Conservation (phyloP, 2,329 filamentous ascomycete species). For the Cryoendolithus antarcticus region DNA sequence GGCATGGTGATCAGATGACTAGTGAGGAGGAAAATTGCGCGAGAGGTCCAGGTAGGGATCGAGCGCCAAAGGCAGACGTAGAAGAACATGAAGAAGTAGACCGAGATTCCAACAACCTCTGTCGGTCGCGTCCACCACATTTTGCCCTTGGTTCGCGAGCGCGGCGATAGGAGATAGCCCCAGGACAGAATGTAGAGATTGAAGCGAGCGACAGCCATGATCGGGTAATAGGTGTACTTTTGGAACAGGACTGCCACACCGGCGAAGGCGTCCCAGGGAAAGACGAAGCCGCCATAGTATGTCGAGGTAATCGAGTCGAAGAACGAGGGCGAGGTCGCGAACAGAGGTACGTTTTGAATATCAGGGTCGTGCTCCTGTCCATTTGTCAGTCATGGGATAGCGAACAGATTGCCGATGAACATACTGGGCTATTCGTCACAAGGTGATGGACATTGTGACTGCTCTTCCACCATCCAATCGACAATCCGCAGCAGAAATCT, state of each 20-base stretch:
- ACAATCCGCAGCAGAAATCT: constrained; percentile 53
- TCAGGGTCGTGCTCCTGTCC: constrained; percentile 28
- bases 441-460: constrained; percentile 59
- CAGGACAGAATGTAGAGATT: constrained; percentile 77
- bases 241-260: constrained; percentile 61
- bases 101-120: constrained; percentile 59
- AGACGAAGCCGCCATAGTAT: constrained; percentile 63
- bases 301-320: constrained; percentile 60
- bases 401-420: background rate
- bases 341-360: constrained; percentile 61
- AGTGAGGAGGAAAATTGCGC: constrained; percentile 63
- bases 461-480: constrained; percentile 58
- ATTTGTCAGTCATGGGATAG: background rate
- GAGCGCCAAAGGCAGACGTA: constrained; percentile 65
- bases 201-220: constrained; percentile 71
- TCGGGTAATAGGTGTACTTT: constrained; percentile 68
- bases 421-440: constrained; percentile 48
- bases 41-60: constrained; percentile 56
- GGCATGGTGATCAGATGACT: constrained; percentile 72
- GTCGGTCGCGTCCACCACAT: constrained; percentile 75
- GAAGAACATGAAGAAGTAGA: constrained; percentile 82
- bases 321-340: constrained; percentile 74
- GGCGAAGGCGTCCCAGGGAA: constrained; percentile 65
- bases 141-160: constrained; percentile 60
- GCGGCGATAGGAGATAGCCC: constrained; percentile 59